Evolutionary conservation across 495 filamentous ascomycete genomes (phyloP), one percentile per base, ranked within the genome.

Genomic region (Xylaria acuta): DNA sequence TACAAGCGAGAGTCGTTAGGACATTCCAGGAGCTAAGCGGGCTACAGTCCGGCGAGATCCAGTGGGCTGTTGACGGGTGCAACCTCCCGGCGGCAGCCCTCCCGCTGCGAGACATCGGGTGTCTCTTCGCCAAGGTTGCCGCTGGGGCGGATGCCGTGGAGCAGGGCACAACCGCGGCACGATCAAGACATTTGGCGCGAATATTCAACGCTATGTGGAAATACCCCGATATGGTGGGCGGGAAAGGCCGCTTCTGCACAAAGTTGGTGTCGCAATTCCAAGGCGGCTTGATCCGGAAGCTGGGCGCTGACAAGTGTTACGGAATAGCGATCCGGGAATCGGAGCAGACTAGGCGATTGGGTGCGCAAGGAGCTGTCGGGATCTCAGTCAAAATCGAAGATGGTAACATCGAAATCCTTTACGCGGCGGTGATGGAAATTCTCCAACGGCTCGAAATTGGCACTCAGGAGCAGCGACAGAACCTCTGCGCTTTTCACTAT

Each of bases 331-430:
- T 27, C 8, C 49, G 49, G 49, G 49, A 27, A 53, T 53, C 49
- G 49, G 49, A 53, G n/a, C 49, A 53, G 49, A 53, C 22, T 27
- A 3, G 49, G 49, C 49, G 49, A 11, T 5, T 53, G 22, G 49
- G 49, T 4, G 49, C 49, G 6, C 22, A 53, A 53, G 22, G 22
- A 53, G 49, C 22, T 14, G 11, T 53, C 22, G 49, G 49, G 27
- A 53, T 27, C 49, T 22, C 49, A 53, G 49, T 53, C 11, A 53
- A 53, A 53, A 53, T 53, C 22, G 49, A 53, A 53, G 49, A 53
- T 25, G 49, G 22, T 3, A 27, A 5, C 22, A 27, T 27, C 49
- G 49, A 53, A 53, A 53, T 53, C 22, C 49, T 53, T 11, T 53
- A 53, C 11, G 11, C 49, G 22, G 49, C 22, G 11, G 49, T 27